Base-by-base conservation (phyloP, 1,284 basidiomycete genomes). In the Neotropicomus parvogracilis region DNA sequence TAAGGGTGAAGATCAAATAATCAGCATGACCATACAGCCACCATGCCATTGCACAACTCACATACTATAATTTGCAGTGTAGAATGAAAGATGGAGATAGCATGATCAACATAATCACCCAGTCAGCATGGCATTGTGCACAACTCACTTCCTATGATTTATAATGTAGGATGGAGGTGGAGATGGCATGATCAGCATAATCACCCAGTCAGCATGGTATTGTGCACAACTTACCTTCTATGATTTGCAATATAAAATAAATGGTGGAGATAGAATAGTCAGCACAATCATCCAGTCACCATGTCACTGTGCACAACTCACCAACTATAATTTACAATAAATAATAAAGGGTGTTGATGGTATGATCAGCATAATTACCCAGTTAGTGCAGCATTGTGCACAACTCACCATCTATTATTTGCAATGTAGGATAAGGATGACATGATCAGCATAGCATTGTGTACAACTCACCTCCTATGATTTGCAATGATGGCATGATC, bases 61-160 rank as follows among this genome's bases (percentile, higher is more conserved):
- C n/a, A n/a, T n/a, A n/a, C n/a, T n/a, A n/a, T n/a, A n/a, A n/a
- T n/a, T n/a, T n/a, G n/a, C n/a, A n/a, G n/a, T n/a, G n/a, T n/a
- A n/a, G n/a, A n/a, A n/a, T n/a, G n/a, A n/a, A n/a, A n/a, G n/a
- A n/a, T n/a, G n/a, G n/a, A n/a, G n/a, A n/a, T n/a, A n/a, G n/a
- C n/a, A 42, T 75, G 32, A 58, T 82, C 26, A 57, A 24, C 24
- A 38, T 38, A n/a, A 16, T 11, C 24, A 27, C n/a, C 21, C 37
- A 13, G 16, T 21, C 20, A 24, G 9, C 3, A 37, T 24, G 1
- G 20, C 24, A 38, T 8, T 16, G 14, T 24, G 3, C 13, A 37
- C 13, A 21, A 37, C 35, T 37, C 35, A 37, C 35, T 14, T 3
- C 4, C 35, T 38, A 38, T 17, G 3, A 16, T 26, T 14, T 38